Evolutionary conservation across 345 rosid genomes (phyloP), one percentile per base, ranked within the genome.

Genomic region (Mangifera indica): DNA sequence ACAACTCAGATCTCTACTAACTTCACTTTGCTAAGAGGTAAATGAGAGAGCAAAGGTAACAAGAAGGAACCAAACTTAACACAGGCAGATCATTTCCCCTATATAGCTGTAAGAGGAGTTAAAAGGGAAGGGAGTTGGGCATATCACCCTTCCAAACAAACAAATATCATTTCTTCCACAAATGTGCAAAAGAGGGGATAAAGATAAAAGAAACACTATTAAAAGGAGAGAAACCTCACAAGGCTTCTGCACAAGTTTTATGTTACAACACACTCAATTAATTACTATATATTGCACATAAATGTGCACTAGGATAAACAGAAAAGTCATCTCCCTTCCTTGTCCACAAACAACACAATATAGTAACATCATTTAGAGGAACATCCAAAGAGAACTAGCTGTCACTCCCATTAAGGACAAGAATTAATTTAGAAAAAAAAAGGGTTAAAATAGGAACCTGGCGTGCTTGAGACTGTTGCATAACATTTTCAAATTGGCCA

Each of bases 401-500:
- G n/a, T 29, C 11, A 14, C n/a, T 8, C 40, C 10, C 22, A 65
- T 64, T n/a, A 46, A 45, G 29, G 57, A 22, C 54, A 26, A 0
- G 6, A 13, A 64, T 45, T 10, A 0, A 14, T 4, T 13, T 26
- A 21, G 9, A 45, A 42, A 32, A 44, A 44, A 52, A 67, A 1
- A 7, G 45, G 15, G 10, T 20, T 37, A 52, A 40, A 55, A 22
- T 10, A 44, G 62, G 52, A 63, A 93, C 98, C 97, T 94, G 93
- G 18, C 85, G 93, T 81, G 89, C 92, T 80, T 94, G 95, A 77
- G 98, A 80, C 78, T 92, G 95, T 71, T 92, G 90, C 98, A 91
- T 84, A 58, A 87, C 86, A 74, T 77, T 81, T 26, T 91, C 93
- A 13, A 93, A 84, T 49, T 93, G 98, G n/a, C 94, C 89, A 78